Base-by-base conservation (phyloP, 2,329 filamentous ascomycete species). In the Ophiognomonia clavigignenti-juglandacearum region DNA sequence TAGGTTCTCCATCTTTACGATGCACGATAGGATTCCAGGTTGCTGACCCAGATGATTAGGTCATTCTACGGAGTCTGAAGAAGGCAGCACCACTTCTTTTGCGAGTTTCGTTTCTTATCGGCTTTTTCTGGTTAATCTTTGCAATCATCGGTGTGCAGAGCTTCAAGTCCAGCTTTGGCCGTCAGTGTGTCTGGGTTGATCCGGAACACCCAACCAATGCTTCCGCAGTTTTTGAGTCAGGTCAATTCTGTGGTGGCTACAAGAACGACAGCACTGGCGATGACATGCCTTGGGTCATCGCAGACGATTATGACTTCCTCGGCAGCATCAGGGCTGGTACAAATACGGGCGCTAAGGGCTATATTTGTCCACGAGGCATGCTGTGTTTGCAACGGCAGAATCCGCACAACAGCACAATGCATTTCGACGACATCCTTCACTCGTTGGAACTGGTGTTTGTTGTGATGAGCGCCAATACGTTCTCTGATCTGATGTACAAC, bases 391-490 rank as follows among this genome's bases (percentile, higher is more conserved):
- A 96, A 65, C 81, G 84, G 50, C 60, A 69, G 2, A 95, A 87
- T 59, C 93, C 93, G 0, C 89, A 80, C 64, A 88, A 88, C 57
- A 82, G 81, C 43, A 98, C 93, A 0, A 78, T 96, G 58, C 95
- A 85, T 63, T 98, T 97, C 61, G 93, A 98, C 70, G 92, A 97
- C 61, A 95, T 98, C 34, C 69, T 88, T 24, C 84, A 97, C 54
- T 96, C 91, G 0, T 70, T 97, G 43, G 90, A 98, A 67, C 73
- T 97, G 48, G 91, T 98, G 2, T 98, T 98, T 61, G 89, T 98
- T 43, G 85, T 98, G 61, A 98, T 98, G 88, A 96, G 89, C 59
- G 92, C 90, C 40, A 98, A 98, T 63, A 98, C 93, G 0, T 98
- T 95, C 66, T 86, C 89, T 1, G 89, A 97, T 64, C 71, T 97